Evolutionary conservation across 169 alveolate genomes (phyloP), one percentile per base, ranked within the genome.

Genomic region (Plasmodium yoelii): DNA sequence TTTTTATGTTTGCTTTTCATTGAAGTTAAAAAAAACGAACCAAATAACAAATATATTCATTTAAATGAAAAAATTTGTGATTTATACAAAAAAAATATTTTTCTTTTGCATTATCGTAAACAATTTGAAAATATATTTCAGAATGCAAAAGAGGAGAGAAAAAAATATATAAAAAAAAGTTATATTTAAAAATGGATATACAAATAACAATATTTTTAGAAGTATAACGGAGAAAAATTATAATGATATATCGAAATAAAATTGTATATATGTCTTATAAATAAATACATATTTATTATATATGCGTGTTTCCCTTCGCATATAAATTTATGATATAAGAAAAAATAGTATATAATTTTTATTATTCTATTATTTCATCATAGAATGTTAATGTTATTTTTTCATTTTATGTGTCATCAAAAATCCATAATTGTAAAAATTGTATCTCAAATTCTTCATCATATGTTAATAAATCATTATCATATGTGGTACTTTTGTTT

Each of bases 401-500:
- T 34, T 6, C 18, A 13, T 56, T 26, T 61, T 82, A 82, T 46
- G 47, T n/a, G 51, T 86, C 86, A 51, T 86, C 87, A 86, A 86
- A 86, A 19, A 86, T 57, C 91, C 91, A 86, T 13, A 86, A 39
- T 46, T 86, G 91, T 56, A 86, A 71, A 53, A 68, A 86, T 53
- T 86, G 91, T 69, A 86, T 86, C 70, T 86, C 91, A 53, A 86
- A 86, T 28, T 86, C 91, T 15, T 86, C 91, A 53, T 86, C 87
- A 44, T 70, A 53, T 24, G 91, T 86, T 13, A 86, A 64, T 46
- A 86, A 86, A 63, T 86, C 91, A 15, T 86, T 86, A 72, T 92
- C 95, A 63, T 88, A 92, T 22, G 95, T 92, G 28, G 71, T 86
- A 69, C 93, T 84, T 68, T 75, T 92, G 56, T 88, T 87, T 44